Evolutionary conservation across 2,329 filamentous ascomycete species (phyloP).

Genomic region (Tolypocladium pustulatum): DNA sequence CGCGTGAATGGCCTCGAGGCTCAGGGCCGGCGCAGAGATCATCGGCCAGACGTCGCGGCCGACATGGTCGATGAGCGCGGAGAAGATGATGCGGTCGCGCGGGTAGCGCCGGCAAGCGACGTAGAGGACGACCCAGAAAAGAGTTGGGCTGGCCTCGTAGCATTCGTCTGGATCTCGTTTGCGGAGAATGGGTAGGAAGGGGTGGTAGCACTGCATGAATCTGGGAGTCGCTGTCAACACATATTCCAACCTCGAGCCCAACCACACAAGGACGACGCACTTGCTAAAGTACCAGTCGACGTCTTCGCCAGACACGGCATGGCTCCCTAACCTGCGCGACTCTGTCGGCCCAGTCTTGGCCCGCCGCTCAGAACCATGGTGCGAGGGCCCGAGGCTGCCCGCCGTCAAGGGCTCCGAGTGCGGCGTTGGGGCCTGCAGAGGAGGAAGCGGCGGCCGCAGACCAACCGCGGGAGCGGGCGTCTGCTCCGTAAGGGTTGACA

Average conservation of each 20-base stretch:
- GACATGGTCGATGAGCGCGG: constrained; percentile 35
- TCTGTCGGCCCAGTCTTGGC: constrained; percentile 18
- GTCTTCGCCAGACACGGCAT: constrained; percentile 39
- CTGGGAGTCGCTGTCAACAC: constrained; percentile 13
- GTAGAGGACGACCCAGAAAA: constrained; percentile 46
- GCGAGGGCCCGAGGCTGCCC: constrained; percentile 2
- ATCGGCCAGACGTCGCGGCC: constrained; percentile 33
- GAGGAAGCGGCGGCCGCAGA: constrained; percentile 4
- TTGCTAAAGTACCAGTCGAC: constrained; percentile 46
- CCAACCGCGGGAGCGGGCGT: constrained; percentile 2
- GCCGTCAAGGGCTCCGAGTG: constrained; percentile 14
- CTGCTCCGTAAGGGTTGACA: constrained; percentile 11
- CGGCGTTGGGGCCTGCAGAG: constrained; percentile 11
- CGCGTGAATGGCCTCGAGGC: constrained; percentile 39
- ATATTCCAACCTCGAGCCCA: neutral
- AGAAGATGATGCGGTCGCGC: constrained; percentile 28
- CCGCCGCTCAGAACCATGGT: constrained; percentile 7
- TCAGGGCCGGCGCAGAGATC: constrained; percentile 30
- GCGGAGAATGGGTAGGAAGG: constrained; percentile 40
- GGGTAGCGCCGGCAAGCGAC: constrained; percentile 39
- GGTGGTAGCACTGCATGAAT: constrained; percentile 42
- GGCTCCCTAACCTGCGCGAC: constrained; percentile 34
- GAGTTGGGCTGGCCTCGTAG: constrained; percentile 34
- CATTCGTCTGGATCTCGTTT: constrained; percentile 38
- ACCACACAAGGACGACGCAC: constrained; percentile 13